These are phyloP conservation scores for Lachancea waltii DNA, from an alignment of 805 yeast species.

Conservation along the genomic window DNA sequence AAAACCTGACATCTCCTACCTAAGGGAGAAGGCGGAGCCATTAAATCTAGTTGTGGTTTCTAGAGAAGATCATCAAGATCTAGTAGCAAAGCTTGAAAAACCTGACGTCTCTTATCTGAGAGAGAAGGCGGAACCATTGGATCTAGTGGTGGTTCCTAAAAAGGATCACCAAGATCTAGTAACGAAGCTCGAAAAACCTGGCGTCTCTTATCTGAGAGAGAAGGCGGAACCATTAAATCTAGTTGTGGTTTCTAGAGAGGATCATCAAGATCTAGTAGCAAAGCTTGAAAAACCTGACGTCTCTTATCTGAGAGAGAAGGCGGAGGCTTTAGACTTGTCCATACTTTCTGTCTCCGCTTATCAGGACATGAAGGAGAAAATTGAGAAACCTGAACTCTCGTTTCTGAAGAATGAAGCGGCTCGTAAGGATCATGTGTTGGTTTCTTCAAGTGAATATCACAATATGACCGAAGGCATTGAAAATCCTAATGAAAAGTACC, in stretches of 20 bases:
- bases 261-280: conserved; percentile 13
- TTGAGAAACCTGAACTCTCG: conserved; percentile 11
- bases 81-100: conserved; percentile 6
- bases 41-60: conserved; percentile 14
- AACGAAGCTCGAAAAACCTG: conserved; percentile 12
- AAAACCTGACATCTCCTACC: conserved; percentile 27
- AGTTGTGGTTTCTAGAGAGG: conserved; percentile 15
- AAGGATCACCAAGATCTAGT: background rate
- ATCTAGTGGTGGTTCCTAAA: conserved; percentile 12
- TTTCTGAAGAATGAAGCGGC: too few relatives aligned
- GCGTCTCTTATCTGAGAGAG: conserved; percentile 20
- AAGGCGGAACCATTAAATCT: conserved; percentile 24
- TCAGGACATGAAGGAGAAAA: conserved; percentile 3
- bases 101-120: conserved; percentile 17
- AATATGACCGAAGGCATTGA: too few relatives aligned
- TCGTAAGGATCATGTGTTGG: too few relatives aligned
- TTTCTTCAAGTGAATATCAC: too few relatives aligned
- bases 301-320: conserved; percentile 18
- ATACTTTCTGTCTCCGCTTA: conserved; percentile 13
- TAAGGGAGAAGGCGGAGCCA: conserved; percentile 7
- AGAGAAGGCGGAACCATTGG: conserved; percentile 12
- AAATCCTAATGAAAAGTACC: too few relatives aligned
- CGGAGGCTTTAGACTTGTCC: conserved; percentile 13
- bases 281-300: conserved; percentile 11
- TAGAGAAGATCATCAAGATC: conserved; percentile 9